Conservation (phyloP, 345 rosid genomes). For the Orychophragmus violaceus region DNA sequence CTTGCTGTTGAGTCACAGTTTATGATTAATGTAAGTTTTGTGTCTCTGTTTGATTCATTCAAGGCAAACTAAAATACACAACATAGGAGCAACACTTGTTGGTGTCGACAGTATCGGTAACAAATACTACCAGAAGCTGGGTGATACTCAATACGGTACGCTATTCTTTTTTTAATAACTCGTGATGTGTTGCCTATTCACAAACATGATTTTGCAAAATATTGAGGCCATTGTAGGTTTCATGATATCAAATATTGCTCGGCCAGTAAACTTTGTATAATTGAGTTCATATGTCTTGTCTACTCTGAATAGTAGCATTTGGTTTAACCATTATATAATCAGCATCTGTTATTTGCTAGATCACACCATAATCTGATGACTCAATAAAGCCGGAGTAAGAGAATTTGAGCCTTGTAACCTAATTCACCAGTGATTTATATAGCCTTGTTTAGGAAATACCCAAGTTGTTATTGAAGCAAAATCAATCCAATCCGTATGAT, state of each 20-base stretch:
- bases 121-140: conserved; percentile 81
- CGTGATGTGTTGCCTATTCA: neutral
- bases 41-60: conserved; percentile 4
- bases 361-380: neutral
- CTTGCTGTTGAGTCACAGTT: neutral
- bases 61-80: conserved; percentile 96
- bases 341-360: neutral
- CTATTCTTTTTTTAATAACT: neutral
- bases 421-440: neutral
- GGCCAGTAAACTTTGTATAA: neutral
- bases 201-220: neutral
- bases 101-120: conserved; percentile 90
- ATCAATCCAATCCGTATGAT: neutral
- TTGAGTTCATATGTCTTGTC: neutral
- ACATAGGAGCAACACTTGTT: conserved; percentile 71
- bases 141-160: conserved; percentile 65
- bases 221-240: neutral
- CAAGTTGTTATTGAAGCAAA: neutral
- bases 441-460: neutral
- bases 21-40: neutral
- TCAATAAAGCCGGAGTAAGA: neutral
- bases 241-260: neutral
- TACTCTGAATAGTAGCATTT: neutral
- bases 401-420: neutral
- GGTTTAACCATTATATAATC: neutral